Percentiles rank a stretch among this genome's conserved stretches.
Evolutionary conservation across 768 basidiomycete genomes (phyloP).

Genomic region (Polyporus arcularius): DNA sequence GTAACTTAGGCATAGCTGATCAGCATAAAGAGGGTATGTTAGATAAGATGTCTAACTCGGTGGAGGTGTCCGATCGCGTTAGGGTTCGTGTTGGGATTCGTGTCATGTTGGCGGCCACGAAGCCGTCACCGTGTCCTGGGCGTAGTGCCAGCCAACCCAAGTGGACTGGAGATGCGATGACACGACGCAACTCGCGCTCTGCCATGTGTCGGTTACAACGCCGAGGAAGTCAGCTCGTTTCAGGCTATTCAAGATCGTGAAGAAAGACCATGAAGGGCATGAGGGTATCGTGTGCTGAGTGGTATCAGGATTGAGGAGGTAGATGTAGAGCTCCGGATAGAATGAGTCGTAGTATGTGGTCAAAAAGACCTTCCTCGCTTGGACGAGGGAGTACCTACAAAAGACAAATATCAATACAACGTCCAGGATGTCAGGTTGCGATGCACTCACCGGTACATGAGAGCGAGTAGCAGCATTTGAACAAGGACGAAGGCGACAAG

Average conservation of each 20-base stretch:
- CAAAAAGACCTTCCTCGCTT: slow-evolving; percentile 60
- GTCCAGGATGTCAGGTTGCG: neutral
- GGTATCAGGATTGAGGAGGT: slow-evolving; percentile 44
- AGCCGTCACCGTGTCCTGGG: neutral
- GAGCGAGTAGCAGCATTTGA: slow-evolving; percentile 47
- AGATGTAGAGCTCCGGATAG: slow-evolving; percentile 67
- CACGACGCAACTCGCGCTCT: slow-evolving; percentile 36
- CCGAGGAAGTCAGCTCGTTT: slow-evolving; percentile 43
- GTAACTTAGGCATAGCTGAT: slow-evolving; percentile 15
- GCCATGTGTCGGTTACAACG: slow-evolving; percentile 38
- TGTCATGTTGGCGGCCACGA: slow-evolving; percentile 21
- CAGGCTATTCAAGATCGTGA: slow-evolving; percentile 40
- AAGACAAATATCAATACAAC: neutral
- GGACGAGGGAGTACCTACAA: slow-evolving; percentile 47
- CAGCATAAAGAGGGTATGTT: slow-evolving; percentile 6
- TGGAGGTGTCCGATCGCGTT: slow-evolving; percentile 5
- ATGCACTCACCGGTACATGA: slow-evolving; percentile 58
- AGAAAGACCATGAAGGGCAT: slow-evolving; percentile 37
- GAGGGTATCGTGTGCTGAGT: slow-evolving; percentile 38
- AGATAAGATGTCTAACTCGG: neutral
- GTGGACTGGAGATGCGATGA: slow-evolving; percentile 39
- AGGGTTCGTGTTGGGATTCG: neutral
- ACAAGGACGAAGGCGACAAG: slow-evolving; percentile 38
- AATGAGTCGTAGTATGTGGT: slow-evolving; percentile 80
- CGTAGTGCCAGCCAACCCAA: slow-evolving; percentile 39